Base-by-base conservation (phyloP, 352 stramenopile species). In the Phytopythium chamaehyphon region DNA sequence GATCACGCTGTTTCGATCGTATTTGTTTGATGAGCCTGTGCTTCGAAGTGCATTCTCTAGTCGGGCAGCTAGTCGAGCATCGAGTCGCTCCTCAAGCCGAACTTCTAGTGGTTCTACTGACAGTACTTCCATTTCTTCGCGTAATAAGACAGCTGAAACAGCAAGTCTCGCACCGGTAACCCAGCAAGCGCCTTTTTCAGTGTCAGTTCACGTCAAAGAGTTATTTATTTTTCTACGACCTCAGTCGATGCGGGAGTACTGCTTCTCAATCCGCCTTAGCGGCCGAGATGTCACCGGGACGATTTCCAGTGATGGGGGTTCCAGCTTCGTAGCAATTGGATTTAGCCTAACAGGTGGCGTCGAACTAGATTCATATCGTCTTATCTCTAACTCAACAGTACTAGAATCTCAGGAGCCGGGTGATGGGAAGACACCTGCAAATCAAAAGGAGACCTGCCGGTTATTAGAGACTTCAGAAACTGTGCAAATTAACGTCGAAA, bases 151-250 rank as follows among this genome's bases (percentile, higher is more conserved):
- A 5, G 15, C 3, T 40, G 28, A 18, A 28, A 55, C 24, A 40
- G n/a, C 11, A 18, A 45, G 12, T 26, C 52, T 21, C 57, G 55
- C 4, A 77, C 81, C 38, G 66, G 53, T 6, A 12, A 16, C 14
- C 4, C 28, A 40, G 4, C 11, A 14, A n/a, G 45, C 28, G 10
- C 28, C 45, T 6, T 51, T 40, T 21, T 51, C 18, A 1, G 39
- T 87, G 1, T 64, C 82, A 43, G 46, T 90, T 23, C 52, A 48
- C 1, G 53, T 88, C 14, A 62, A 80, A 8, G 62, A 66, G 19
- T 84, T 75, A 69, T 88, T 73, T 49, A 44, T 82, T 12, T 88
- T 79, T 55, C 72, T 86, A 40, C 67, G 76, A 26, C 75, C 80
- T 5, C 67, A 77, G 14, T 36, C 36, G 8, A 79, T 70, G 8